Conservation (phyloP, 352 stramenopile species). For the Pythium rhizo-oryzae region DNA sequence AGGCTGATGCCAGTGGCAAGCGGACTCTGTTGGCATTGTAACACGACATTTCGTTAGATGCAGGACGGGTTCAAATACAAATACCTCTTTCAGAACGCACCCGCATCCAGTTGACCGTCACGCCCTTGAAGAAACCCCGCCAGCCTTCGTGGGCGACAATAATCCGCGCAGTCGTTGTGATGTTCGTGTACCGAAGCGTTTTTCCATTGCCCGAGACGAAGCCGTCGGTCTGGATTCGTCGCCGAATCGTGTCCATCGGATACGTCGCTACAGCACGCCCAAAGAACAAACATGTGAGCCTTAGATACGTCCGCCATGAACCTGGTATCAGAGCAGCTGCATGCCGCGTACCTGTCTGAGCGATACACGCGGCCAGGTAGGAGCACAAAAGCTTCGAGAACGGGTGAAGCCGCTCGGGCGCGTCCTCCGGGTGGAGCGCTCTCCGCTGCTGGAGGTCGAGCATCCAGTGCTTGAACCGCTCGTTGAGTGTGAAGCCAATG, state of each 20-base stretch:
- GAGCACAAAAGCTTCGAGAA: conserved; percentile 85
- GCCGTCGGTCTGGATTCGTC: conserved; percentile 83
- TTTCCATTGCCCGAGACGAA: conserved; percentile 52
- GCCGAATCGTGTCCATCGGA: conserved; percentile 83
- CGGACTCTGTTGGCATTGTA: conserved; percentile 53
- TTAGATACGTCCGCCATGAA: too few relatives aligned
- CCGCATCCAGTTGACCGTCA: conserved; percentile 87
- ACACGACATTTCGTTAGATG: conserved; percentile 3
- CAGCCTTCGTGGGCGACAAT: conserved; percentile 79
- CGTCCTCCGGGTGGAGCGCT: conserved; percentile 26
- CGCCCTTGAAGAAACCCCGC: conserved; percentile 85
- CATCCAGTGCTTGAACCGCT: conserved; percentile 77
- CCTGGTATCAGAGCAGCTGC: not conserved
- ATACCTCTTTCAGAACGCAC: conserved; percentile 28
- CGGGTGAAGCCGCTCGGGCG: conserved; percentile 50
- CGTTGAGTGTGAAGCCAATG: conserved; percentile 86
- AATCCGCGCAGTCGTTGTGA: conserved; percentile 64
- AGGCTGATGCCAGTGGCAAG: conserved; percentile 86
- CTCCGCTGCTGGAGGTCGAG: conserved; percentile 30
- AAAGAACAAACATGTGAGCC: too few relatives aligned
- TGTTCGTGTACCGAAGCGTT: conserved; percentile 66
- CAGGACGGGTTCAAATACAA: conserved; percentile 1
- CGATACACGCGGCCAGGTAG: conserved; percentile 84
- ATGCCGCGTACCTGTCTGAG: conserved; percentile 66
- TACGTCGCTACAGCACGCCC: conserved; percentile 60